Evolutionary conservation across 768 basidiomycete genomes (phyloP).

Genomic region (Leucogyrophana mollusca): DNA sequence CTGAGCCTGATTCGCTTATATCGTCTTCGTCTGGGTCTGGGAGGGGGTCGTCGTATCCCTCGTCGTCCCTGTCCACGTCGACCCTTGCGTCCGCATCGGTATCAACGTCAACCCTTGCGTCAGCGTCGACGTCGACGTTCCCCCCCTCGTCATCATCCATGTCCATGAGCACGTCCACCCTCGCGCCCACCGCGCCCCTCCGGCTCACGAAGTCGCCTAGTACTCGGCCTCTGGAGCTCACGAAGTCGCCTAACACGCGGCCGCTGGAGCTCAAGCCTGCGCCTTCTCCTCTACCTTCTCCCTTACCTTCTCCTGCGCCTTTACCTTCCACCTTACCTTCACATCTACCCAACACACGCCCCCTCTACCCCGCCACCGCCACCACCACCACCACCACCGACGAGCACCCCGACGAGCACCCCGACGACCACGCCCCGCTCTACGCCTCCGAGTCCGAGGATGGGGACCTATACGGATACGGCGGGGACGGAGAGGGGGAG

Average conservation of each 20-base stretch:
- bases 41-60: slow-evolving; percentile 16
- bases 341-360: slow-evolving; percentile 7
- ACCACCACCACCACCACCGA: slow-evolving; percentile 19
- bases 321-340: slow-evolving; percentile 7
- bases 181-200: slow-evolving; percentile 18
- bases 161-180: too few species aligned
- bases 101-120: too few species aligned
- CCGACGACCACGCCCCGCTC: slow-evolving; percentile 6
- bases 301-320: slow-evolving; percentile 8
- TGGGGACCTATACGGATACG: too few species aligned
- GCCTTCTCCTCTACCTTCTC: slow-evolving; percentile 5
- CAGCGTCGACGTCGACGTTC: too few species aligned
- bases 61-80: too few species aligned
- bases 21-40: slow-evolving; percentile 3
- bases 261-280: slow-evolving; percentile 9
- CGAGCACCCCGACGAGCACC: background rate
- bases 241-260: slow-evolving; percentile 5
- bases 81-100: too few species aligned
- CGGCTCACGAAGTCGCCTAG: slow-evolving; percentile 25
- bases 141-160: too few species aligned
- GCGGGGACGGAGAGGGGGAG: too few species aligned
- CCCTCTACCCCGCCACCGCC: slow-evolving; percentile 24
- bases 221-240: background rate
- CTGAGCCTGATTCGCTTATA: background rate
- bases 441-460: too few species aligned